These are phyloP conservation scores for Globisporangium carolinianum DNA, from an alignment of 352 stramenopile species.

Conservation along the genomic window DNA sequence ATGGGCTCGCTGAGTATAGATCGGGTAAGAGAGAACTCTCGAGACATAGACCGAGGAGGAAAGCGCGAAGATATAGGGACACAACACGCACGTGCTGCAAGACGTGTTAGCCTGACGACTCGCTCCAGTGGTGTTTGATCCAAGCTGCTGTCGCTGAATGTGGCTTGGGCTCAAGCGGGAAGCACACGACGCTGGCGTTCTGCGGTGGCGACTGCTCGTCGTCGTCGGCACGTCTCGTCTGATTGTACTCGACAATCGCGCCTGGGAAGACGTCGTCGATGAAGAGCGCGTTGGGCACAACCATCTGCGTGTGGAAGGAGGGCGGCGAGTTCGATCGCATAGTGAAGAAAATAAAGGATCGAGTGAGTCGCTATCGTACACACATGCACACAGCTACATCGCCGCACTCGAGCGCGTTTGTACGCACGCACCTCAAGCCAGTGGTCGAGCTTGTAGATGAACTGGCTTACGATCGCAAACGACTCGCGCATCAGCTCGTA, in stretches of 20 bases:
- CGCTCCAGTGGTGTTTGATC: slow-evolving; percentile 38
- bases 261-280: slow-evolving; percentile 37
- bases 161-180: slow-evolving; percentile 74
- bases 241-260: slow-evolving; percentile 67
- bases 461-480: slow-evolving; percentile 27
- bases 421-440: slow-evolving; percentile 54
- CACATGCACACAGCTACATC: too few relatives aligned
- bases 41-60: too few relatives aligned
- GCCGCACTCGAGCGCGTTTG: too few relatives aligned
- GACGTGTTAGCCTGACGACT: not conserved
- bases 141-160: slow-evolving; percentile 41
- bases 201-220: slow-evolving; percentile 13
- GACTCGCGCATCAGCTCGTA: slow-evolving; percentile 34
- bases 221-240: slow-evolving; percentile 19
- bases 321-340: not conserved
- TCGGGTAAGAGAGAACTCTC: not conserved
- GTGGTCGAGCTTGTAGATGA: slow-evolving; percentile 86
- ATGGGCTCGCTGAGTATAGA: not conserved
- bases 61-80: too few relatives aligned
- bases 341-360: not conserved
- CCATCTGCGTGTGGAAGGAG: slow-evolving; percentile 24
- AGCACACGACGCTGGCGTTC: slow-evolving; percentile 59
- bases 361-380: not conserved
- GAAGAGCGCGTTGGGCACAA: slow-evolving; percentile 19
- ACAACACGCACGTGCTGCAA: too few relatives aligned